Evolutionary conservation across 2,329 filamentous ascomycete species (phyloP), one percentile per base, ranked within the genome.

Genomic region (Corynespora cassiicola): DNA sequence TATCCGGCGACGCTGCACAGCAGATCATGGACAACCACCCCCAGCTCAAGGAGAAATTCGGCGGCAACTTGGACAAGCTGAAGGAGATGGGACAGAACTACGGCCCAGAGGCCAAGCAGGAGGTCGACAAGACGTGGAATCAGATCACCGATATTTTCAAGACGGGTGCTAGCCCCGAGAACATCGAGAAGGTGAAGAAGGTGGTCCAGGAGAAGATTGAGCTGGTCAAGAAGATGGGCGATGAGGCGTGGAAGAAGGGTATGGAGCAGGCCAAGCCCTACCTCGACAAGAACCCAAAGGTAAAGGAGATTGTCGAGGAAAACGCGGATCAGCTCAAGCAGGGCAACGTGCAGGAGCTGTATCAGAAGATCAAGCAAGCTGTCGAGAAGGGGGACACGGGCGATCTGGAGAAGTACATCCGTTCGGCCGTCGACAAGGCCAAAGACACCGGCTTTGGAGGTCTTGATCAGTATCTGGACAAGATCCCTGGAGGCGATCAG

Each of bases 21-120:
- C 81, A 89, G 46, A 79, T 90, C 26, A 65, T 90, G 33, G 78
- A 89, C 56, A 88, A 88, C 61, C 86, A 90, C 61, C 87, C 87
- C 0, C 67, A 85, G 52, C 57, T 88, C 14, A 88, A 88, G 74
- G 79, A 89, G 59, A 85, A 86, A 69, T 69, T 90, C 7, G 86
- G 86, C 10, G 82, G 80, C 8, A 83, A 80, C 52, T 68, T 87
- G 28, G 80, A 87, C 32, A 79, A 87, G 62, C 72, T 90, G 32
- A 87, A 88, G 76, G 66, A 82, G 50, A 76, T 88, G 66, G 82
- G 82, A 17, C 79, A 88, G 10, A 74, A 82, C 42, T 86, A 86
- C 55, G 87, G 87, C 0, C 87, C 86, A 0, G 84, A 90, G 59
- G 86, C 85, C 0, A 88, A 89, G 78, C 84, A 89, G 75, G 78